Conservation (phyloP, 129 eudicot species). For the Helichrysum umbraculigerum region DNA sequence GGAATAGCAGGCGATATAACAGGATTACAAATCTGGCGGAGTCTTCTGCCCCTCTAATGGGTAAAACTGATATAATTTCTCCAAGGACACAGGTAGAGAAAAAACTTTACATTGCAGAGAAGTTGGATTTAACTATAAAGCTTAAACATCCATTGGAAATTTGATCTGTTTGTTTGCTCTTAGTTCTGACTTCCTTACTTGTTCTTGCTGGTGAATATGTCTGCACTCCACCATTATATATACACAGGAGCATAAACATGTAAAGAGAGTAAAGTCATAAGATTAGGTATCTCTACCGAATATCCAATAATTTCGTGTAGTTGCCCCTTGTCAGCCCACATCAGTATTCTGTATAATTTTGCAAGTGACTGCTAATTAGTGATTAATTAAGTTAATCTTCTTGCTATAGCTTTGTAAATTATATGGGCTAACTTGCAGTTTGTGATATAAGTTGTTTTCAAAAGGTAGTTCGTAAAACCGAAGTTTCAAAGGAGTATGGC, state of each 20-base stretch:
- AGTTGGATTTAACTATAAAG: slow-evolving; percentile 20
- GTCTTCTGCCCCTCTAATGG: slow-evolving; percentile 30
- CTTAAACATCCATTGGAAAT: not conserved
- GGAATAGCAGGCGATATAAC: slow-evolving; percentile 32
- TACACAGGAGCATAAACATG: slow-evolving; percentile 13
- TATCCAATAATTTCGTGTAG: not conserved
- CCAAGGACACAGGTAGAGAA: slow-evolving; percentile 41
- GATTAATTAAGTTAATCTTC: too few relatives aligned
- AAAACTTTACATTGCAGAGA: slow-evolving; percentile 1
- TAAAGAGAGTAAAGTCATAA: slow-evolving; percentile 3
- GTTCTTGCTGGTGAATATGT: slow-evolving; percentile 15
- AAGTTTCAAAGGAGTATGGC: too few relatives aligned
- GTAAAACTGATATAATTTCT: slow-evolving; percentile 30
- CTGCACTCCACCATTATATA: slow-evolving; percentile 1
- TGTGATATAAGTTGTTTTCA: too few relatives aligned
- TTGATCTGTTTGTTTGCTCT: slow-evolving; percentile 12
- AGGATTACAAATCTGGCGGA: slow-evolving; percentile 35
- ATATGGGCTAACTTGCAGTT: too few relatives aligned
- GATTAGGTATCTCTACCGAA: not conserved
- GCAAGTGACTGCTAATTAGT: too few relatives aligned
- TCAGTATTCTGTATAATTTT: too few relatives aligned
- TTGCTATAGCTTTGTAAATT: too few relatives aligned
- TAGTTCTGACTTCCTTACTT: not conserved
- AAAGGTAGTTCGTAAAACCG: too few relatives aligned
- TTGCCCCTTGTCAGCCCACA: not conserved